Base-by-base conservation (phyloP, 2,329 filamentous ascomycete genomes). In the Graphilbum sp. region DNA sequence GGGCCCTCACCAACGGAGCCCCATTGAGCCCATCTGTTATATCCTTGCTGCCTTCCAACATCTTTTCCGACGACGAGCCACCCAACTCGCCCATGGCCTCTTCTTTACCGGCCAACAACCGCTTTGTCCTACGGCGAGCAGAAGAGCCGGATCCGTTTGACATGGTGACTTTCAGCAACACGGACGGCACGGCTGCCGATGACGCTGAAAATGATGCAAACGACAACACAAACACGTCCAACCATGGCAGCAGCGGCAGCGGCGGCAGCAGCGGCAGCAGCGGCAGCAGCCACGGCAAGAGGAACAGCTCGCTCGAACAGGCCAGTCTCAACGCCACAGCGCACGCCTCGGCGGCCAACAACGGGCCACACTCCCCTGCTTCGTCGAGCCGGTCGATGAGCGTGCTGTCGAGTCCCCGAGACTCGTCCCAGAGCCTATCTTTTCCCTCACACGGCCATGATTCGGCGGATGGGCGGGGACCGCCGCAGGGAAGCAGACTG, bases 1-100 rank as follows among this genome's bases (percentile, higher is more conserved):
- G 72, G 41, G 64, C 64, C 16, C 53, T 79, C 27, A 74, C 67
- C 3, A 69, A 66, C 16, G 75, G 72, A 21, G 81, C 79, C 2
- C 79, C 79, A 1, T 70, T 88, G 53, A 87, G 80, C 48, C 83
- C 83, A 2, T 80, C 79, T 4, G 83, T 82, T 2, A 75, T 79
- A 21, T 69, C 77, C 15, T 62, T 88, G 4, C 59, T 92, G 15
- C 83, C 83, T 1, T 80, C 81, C 1, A 73, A 71, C 42, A 60
- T 79, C 4, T 49, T 50, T 32, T 61, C 76, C 33, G 75, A 78
- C 35, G 66, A 76, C 30, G 75, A 77, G 15, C 60, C 64, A 13
- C 61, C 58, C 10, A 67, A 62, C 47, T 61, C 62, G 29, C 46
- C 45, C 16, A 49, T 55, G 32, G 43, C 60, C 1, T 60, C 16